phyloP scores from a whole-genome alignment of 108 stramenopile species.

The Cyclotella baltica region DNA sequence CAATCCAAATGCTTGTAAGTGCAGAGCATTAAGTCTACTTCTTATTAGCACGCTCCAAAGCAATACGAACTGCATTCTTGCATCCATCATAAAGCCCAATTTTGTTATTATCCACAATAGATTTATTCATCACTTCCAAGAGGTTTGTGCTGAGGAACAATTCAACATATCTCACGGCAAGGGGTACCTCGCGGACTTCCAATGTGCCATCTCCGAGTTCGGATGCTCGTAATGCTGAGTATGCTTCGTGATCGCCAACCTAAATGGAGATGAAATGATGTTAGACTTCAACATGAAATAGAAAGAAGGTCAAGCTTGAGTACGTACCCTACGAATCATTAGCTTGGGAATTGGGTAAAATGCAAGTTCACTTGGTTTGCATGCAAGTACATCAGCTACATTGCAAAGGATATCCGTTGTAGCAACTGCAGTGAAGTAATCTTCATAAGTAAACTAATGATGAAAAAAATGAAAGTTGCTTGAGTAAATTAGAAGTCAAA shows the following conservation, averaged over 20 bases:
- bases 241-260: conserved; percentile 83
- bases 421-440: conserved; percentile 93
- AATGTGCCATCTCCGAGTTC: conserved; percentile 90
- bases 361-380: conserved; percentile 92
- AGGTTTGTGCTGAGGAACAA: conserved; percentile 74
- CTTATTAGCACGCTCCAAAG: conserved; percentile 47
- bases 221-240: conserved; percentile 85
- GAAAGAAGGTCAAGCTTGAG: background rate
- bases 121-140: conserved; percentile 77
- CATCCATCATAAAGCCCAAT: conserved; percentile 87
- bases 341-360: conserved; percentile 93
- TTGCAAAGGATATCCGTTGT: conserved; percentile 91
- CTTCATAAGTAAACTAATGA: conserved; percentile 80
- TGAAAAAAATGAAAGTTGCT: background rate
- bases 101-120: conserved; percentile 76
- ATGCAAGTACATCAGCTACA: conserved; percentile 87
- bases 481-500: background rate
- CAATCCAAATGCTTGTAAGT: background rate
- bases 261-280: background rate
- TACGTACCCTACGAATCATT: conserved; percentile 92
- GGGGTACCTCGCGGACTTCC: conserved; percentile 82
- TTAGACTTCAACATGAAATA: background rate
- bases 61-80: conserved; percentile 80
- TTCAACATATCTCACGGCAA: conserved; percentile 74
- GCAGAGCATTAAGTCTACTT: no score